Evolutionary conservation across 2,329 filamentous ascomycete genomes (phyloP).

Genomic region (Colletotrichum limetticola): DNA sequence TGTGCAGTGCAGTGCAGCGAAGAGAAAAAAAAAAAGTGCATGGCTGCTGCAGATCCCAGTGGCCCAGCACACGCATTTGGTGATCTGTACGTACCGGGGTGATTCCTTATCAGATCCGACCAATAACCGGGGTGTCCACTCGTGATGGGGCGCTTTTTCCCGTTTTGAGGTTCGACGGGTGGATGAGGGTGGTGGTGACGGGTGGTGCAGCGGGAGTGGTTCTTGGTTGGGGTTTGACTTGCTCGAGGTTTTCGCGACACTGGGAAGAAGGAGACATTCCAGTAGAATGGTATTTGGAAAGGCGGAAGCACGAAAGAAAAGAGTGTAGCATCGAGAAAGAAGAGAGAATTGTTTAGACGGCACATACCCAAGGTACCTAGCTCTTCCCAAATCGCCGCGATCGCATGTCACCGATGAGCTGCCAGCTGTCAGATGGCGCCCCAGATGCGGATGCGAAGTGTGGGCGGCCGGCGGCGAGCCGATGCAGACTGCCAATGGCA

Average conservation of each 20-base stretch:
- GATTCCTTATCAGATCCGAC: conserved; percentile 34
- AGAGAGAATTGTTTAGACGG: background rate
- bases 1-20: conserved; percentile 15
- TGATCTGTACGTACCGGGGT: conserved; percentile 21
- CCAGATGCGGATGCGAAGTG: background rate
- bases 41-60: background rate
- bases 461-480: no score
- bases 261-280: background rate
- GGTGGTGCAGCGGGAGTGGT: background rate
- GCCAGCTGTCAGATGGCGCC: background rate
- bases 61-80: conserved; percentile 1
- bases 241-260: background rate
- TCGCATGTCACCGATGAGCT: background rate
- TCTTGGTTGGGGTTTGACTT: background rate
- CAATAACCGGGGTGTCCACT: conserved; percentile 25
- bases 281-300: no score
- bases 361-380: no score
- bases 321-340: background rate
- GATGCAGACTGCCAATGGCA: background rate
- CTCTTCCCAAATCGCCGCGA: background rate
- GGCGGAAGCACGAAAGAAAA: background rate
- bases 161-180: background rate
- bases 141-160: background rate
- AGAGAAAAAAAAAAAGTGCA: background rate
- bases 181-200: background rate